phyloP scores from a whole-genome alignment of 345 rosid species.

The Eutrema heterophyllum region DNA sequence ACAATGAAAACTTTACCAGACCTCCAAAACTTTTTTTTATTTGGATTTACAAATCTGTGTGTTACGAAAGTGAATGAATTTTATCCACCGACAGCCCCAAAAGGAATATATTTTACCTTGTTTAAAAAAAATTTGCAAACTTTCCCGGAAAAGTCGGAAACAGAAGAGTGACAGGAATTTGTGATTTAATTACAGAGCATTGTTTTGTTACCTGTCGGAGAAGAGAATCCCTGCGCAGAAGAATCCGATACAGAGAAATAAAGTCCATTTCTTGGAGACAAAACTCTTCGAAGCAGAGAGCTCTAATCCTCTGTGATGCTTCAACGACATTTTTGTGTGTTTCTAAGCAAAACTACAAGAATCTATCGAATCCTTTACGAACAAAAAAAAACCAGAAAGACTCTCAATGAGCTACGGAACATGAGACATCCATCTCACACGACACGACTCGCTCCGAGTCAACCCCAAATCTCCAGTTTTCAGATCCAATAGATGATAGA shows the following conservation, averaged over 20 bases:
- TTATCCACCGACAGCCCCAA: conserved; percentile 17
- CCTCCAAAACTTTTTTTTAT: no score
- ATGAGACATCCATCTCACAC: conserved; percentile 14
- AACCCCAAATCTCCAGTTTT: conserved; percentile 4
- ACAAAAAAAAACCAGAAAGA: background rate
- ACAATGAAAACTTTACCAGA: background rate
- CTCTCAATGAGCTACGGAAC: background rate
- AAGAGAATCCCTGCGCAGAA: conserved; percentile 91
- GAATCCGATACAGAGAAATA: conserved; percentile 81
- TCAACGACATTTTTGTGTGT: conserved; percentile 25
- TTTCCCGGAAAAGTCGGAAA: conserved; percentile 7
- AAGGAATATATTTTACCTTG: background rate
- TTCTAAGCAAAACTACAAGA: background rate
- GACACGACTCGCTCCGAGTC: conserved; percentile 4
- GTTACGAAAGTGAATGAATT: background rate
- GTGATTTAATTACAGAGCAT: background rate
- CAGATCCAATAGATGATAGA: conserved; percentile 29
- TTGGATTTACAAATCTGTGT: background rate
- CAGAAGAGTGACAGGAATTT: background rate
- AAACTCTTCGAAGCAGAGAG: conserved; percentile 33
- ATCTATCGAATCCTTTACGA: background rate
- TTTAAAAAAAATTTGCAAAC: background rate
- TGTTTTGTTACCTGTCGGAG: conserved; percentile 63
- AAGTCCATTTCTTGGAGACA: conserved; percentile 78
- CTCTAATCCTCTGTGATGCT: conserved; percentile 34